Evolutionary conservation across 192 early-diverging fungal species (phyloP).

Genomic region (Oehlia diaphana): DNA sequence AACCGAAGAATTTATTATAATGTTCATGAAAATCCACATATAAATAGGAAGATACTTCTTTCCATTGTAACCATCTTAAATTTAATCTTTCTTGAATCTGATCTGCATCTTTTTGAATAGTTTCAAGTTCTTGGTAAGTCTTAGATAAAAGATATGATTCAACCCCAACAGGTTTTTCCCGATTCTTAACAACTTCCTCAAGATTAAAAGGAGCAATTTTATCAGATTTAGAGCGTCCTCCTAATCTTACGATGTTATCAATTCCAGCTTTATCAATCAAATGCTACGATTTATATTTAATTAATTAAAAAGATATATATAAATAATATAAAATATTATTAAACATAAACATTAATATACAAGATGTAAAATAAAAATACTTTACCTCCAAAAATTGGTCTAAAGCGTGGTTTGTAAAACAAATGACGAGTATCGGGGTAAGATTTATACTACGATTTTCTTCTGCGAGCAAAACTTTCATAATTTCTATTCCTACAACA

Average conservation of each 20-base stretch:
- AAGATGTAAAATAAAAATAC: no score
- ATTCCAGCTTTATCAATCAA: constrained; percentile 38
- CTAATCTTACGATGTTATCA: constrained; percentile 48
- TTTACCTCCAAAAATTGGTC: constrained; percentile 56
- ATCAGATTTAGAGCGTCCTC: constrained; percentile 40
- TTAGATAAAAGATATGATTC: constrained; percentile 21
- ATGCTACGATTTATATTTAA: background rate
- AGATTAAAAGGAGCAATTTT: constrained; percentile 30
- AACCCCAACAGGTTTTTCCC: constrained; percentile 13
- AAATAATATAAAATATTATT: no score
- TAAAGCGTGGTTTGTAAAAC: constrained; percentile 63
- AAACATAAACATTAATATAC: no score
- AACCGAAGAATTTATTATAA: constrained; percentile 10
- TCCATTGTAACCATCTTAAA: constrained; percentile 19
- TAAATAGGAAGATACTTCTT: constrained; percentile 23
- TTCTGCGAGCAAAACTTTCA: constrained; percentile 37
- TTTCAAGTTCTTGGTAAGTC: background rate
- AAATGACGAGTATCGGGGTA: constrained; percentile 52
- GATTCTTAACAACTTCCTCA: constrained; percentile 26
- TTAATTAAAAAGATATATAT: background rate
- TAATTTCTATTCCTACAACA: constrained; percentile 52
- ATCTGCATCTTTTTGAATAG: constrained; percentile 12
- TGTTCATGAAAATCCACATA: background rate
- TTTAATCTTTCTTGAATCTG: constrained; percentile 27
- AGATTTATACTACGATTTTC: constrained; percentile 33